Base-by-base conservation (phyloP, 768 basidiomycete genomes). In the Albatrellus ellisii region DNA sequence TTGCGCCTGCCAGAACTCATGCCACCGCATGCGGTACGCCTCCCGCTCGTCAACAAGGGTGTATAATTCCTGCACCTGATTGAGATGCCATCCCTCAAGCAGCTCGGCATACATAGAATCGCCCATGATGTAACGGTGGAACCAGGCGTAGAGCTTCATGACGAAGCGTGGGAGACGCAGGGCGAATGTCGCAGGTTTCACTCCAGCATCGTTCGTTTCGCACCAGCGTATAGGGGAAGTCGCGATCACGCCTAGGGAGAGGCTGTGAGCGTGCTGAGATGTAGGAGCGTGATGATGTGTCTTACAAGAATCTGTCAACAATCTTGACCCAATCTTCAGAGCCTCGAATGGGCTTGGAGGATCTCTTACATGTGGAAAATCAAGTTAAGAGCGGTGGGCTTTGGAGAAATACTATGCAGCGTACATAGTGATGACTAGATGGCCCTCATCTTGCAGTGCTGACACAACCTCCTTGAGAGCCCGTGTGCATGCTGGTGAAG, bases 401-500 rank as follows among this genome's bases (percentile, higher is more conserved):
- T 24, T 27, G 31, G 24, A 25, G 12, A 6, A 14, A 2, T 4
- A 2, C 2, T 24, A 18, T 21, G 37, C 2, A 9, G 20, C 14
- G 32, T 51, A 70, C 79, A 81, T 70, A 31, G 72, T 62, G 10
- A 74, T 55, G 5, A 76, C 57, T 33, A 70, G 60, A 25, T 79
- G 70, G 0, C 75, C 75, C 10, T 67, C 46, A 25, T 58, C 63
- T 25, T 59, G 44, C 15, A 79, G 57, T 4, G 59, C 56, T 0
- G 67, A 59, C 1, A 68, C 65, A 1, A 75, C 73, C 18, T 46
- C 59, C 26, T 65, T 50, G 7, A 79, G 60, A 12, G 72, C 76
- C n/a, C 77, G 66, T 24, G 56, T 53, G 45, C 75, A 77, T 0
- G 77, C 70, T 1, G 78, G 77, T 2, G 78, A 77, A 2, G 75